These are phyloP conservation scores for Tilletiopsis washingtonensis DNA, from an alignment of 1,284 basidiomycete genomes.

Conservation along the genomic window DNA sequence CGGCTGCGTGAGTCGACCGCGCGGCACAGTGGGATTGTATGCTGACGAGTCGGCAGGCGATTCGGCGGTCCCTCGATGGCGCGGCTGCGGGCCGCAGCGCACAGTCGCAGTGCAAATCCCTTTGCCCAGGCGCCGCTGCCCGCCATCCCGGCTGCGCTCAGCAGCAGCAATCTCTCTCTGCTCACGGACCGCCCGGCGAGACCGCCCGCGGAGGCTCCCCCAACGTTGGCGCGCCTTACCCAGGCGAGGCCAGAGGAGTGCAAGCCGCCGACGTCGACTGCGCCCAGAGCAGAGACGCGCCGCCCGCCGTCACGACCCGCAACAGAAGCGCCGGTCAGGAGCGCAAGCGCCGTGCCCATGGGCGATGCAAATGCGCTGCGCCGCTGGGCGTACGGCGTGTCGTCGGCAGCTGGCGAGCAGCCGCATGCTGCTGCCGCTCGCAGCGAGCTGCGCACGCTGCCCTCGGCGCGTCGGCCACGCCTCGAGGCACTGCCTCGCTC, in stretches of 20 bases:
- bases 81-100: neutral
- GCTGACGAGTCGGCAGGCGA: neutral
- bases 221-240: too few species aligned
- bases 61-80: conserved; percentile 5
- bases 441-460: too few species aligned
- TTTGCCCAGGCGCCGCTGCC: neutral
- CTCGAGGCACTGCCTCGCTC: too few species aligned
- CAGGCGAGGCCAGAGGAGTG: neutral
- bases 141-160: too few species aligned
- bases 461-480: too few species aligned
- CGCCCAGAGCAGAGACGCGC: neutral
- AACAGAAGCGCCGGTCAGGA: too few species aligned
- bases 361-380: neutral
- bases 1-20: conserved; percentile 3
- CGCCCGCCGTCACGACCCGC: too few species aligned
- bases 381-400: neutral
- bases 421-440: too few species aligned
- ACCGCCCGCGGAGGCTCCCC: too few species aligned
- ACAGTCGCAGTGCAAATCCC: neutral
- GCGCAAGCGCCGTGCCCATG: too few species aligned
- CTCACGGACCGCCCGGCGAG: too few species aligned
- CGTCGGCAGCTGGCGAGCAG: neutral
- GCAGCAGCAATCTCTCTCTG: too few species aligned
- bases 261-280: neutral
- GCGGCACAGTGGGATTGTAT: neutral